Evolutionary conservation across 208 protist genomes (phyloP), one percentile per base, ranked within the genome.

Genomic region (Trypanosoma lewisi): DNA sequence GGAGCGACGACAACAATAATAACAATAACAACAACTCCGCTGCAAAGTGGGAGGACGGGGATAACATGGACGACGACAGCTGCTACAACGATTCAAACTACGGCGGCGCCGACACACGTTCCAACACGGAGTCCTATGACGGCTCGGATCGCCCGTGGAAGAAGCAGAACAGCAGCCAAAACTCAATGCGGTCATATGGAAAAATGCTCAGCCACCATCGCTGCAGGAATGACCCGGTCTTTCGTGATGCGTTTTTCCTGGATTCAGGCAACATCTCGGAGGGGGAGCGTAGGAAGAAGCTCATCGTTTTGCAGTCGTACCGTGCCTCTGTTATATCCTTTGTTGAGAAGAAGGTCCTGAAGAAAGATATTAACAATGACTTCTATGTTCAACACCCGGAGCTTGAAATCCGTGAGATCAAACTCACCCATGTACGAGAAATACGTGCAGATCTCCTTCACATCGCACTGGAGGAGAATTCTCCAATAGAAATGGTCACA

Each of bases 291-390:
- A 82, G 87, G 0, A 80, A 81, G 42, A 94, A 94, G 73, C 75
- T 81, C 53, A 87, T 94, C 36, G 75, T 78, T 2, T 68, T 94
- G 41, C 82, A 78, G 1, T 85, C 80, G 31, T 94, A 90, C 69
- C 82, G 83, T 27, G 80, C 80, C 37, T 87, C 87, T 19, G 78
- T 94, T 59, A 91, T 94, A 45, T 84, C 77, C 8, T 94, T 91
- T 49, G 87, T 91, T 6, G 84, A 90, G 53, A 85, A 81, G 58
- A 85, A 87, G 66, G 84, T 87, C 28, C 62, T 88, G 19, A 94
- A 94, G 73, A 94, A 94, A 69, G 87, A 94, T 50, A 75, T 91
- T 12, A 94, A 94, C 60, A 70, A 77, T 67, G 75, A 94, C 66
- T 94, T 94, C 56, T 91, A 89, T 69, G 77, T 94, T 14, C 84